These are phyloP conservation scores for Myriosclerotinia duriaeana DNA, from an alignment of 2,329 filamentous ascomycete species.

Conservation along the genomic window DNA sequence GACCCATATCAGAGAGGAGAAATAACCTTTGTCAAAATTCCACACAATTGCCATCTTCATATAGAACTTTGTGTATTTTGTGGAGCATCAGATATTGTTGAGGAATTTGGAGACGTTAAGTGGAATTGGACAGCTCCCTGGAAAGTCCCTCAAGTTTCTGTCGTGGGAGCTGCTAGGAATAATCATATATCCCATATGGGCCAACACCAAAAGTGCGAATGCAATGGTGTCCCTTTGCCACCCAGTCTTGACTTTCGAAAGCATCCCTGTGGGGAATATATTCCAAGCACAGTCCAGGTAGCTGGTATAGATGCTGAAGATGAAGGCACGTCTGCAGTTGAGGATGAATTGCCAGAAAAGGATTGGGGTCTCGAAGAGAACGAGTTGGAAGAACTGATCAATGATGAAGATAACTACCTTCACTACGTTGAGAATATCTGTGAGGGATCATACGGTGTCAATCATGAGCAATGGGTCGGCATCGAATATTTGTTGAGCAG, in stretches of 20 bases:
- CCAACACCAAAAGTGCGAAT: neutral
- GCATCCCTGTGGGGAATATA: neutral
- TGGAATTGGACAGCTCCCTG: neutral
- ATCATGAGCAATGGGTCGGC: constrained; percentile 7
- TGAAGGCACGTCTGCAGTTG: neutral
- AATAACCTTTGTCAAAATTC: constrained; percentile 1
- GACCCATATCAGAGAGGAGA: constrained; percentile 1
- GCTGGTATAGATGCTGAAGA: neutral
- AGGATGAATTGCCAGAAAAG: constrained; percentile 8
- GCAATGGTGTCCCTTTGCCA: neutral
- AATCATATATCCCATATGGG: constrained; percentile 4
- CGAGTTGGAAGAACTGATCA: neutral
- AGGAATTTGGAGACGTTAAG: neutral
- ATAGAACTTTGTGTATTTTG: neutral
- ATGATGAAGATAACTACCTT: neutral
- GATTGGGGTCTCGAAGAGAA: neutral
- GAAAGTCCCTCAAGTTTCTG: neutral
- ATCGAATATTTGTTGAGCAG: neutral
- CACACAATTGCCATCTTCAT: neutral
- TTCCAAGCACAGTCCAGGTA: too few species aligned
- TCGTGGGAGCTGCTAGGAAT: neutral
- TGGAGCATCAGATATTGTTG: neutral
- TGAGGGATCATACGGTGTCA: constrained; percentile 1
- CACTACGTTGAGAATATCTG: neutral
- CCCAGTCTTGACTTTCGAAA: neutral